phyloP scores from a whole-genome alignment of 805 yeast genomes.

The Candida ipomoeae region DNA sequence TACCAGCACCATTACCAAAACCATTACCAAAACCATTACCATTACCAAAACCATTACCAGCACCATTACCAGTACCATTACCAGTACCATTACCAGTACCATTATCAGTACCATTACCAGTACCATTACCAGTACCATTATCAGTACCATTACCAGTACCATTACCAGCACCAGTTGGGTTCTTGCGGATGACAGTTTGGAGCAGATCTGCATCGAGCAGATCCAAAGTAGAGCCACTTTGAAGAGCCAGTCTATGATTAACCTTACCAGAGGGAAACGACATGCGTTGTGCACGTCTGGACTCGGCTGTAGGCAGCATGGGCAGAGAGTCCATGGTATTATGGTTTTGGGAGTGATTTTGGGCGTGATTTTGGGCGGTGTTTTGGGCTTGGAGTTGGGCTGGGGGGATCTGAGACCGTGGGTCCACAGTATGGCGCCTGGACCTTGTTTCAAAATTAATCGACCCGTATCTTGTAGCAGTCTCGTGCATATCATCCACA shows the following conservation, averaged over 20 bases:
- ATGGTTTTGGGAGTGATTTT: too few relatives aligned
- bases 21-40: too few relatives aligned
- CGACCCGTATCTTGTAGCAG: slow-evolving; percentile 36
- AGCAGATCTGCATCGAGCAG: slow-evolving; percentile 6
- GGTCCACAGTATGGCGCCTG: background rate
- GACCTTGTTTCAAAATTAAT: slow-evolving; percentile 20
- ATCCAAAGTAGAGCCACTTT: background rate
- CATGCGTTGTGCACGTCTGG: background rate
- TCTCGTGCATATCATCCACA: slow-evolving; percentile 34
- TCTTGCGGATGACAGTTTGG: slow-evolving; percentile 9
- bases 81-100: too few relatives aligned
- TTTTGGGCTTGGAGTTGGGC: too few relatives aligned
- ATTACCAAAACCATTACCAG: too few relatives aligned
- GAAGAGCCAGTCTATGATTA: background rate
- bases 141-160: too few relatives aligned
- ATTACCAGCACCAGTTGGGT: background rate
- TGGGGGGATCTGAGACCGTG: too few relatives aligned
- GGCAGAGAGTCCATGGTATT: background rate
- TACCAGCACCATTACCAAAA: too few relatives aligned
- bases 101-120: too few relatives aligned
- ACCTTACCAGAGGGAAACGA: background rate
- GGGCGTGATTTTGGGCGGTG: too few relatives aligned
- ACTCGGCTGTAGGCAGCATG: background rate
- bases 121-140: too few relatives aligned
- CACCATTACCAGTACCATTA: too few relatives aligned